Evolutionary conservation across 768 basidiomycete genomes (phyloP), one percentile per base, ranked within the genome.

Genomic region (Chlorophyllum brunneum): DNA sequence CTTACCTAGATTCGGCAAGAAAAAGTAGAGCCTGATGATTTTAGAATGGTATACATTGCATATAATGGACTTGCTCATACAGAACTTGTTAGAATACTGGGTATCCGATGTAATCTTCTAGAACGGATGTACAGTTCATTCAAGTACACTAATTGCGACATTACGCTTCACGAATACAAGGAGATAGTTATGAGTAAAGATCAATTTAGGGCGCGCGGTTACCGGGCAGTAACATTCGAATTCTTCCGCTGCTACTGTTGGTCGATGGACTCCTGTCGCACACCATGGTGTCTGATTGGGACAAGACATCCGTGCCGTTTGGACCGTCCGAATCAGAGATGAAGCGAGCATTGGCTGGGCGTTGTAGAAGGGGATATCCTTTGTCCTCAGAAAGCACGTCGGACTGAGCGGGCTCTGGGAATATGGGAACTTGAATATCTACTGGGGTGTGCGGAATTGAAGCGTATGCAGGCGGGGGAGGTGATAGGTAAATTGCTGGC

Each of bases 1-100:
- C 15, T 44, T 70, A 24, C 59, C 62, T 6, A 63, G 58, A 31
- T 56, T 68, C 38, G 27, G 39, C 15, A 65, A 62, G 56, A 61
- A 54, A 63, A 54, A 58, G 51, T 37, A 27, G 22, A 5, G 48
- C 37, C 20, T 59, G 52, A 44, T 54, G 18, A 34, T 49, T 20
- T 43, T 26, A 9, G 30, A 31, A 9, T 31, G 15, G 8, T 31
- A 31, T 31, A 13, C 5, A 11, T 30, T 30, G 15, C 9, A 31
- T 18, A 18, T 47, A 36, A n/a, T n/a, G n/a, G n/a, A n/a, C n/a
- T n/a, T n/a, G n/a, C n/a, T n/a, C n/a, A n/a, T n/a, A n/a, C n/a
- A n/a, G n/a, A n/a, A n/a, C n/a, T n/a, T n/a, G n/a, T n/a, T n/a
- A n/a, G n/a, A n/a, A n/a, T n/a, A n/a, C n/a, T n/a, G n/a, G n/a